Percentiles rank a stretch among this genome's conserved stretches.
Evolutionary conservation across 2,329 filamentous ascomycete genomes (phyloP).

Genomic region (Trichophyton rubrum): DNA sequence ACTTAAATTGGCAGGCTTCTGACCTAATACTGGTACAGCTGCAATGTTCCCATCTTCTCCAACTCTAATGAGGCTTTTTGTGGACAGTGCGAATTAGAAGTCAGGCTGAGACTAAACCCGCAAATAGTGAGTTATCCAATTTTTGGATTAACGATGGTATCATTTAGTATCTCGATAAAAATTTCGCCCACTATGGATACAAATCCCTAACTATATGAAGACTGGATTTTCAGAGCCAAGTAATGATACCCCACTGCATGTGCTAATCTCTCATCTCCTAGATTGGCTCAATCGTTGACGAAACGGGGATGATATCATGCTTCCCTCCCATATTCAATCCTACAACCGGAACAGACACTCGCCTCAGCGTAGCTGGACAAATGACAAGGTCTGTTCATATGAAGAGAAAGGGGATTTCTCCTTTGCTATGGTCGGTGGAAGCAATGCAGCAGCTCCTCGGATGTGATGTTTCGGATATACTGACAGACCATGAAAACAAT

Average conservation of each 20-base stretch:
- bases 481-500: not conserved
- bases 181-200: not conserved
- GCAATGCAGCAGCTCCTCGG: constrained; percentile 39
- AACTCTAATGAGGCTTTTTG: constrained; percentile 23
- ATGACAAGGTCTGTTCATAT: not conserved
- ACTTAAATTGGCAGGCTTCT: not conserved
- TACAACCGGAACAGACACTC: constrained; percentile 26
- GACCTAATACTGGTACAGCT: constrained; percentile 15
- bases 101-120: constrained; percentile 12
- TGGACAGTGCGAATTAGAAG: constrained; percentile 9
- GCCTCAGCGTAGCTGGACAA: constrained; percentile 14
- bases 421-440: constrained; percentile 32
- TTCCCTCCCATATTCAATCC: not conserved
- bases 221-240: too few species aligned
- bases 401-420: constrained; percentile 22
- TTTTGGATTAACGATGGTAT: not conserved
- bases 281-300: constrained; percentile 22
- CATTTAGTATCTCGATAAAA: not conserved
- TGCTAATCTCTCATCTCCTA: not conserved
- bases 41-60: constrained; percentile 34
- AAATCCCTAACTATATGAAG: not conserved
- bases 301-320: constrained; percentile 32
- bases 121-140: constrained; percentile 10
- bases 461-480: constrained; percentile 27
- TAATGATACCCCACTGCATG: too few species aligned